Percentiles rank a stretch among this genome's conserved stretches.
phyloP scores from a whole-genome alignment of 306 rosid genomes.

The Gillenia trifoliata region DNA sequence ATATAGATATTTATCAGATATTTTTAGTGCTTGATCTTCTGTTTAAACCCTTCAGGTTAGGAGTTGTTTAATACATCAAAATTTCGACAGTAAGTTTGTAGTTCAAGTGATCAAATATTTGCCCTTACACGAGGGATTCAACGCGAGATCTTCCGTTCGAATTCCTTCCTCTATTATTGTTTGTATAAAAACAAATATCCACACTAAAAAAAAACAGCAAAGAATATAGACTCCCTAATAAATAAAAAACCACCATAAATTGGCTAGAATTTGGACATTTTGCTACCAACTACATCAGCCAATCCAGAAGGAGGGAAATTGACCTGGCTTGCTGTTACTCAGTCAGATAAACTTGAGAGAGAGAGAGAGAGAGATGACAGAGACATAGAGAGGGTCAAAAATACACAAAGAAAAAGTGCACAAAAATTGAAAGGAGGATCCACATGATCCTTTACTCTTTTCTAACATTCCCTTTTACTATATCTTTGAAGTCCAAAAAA shows the following conservation, averaged over 20 bases:
- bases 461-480: constrained; percentile 3
- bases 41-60: background rate
- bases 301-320: background rate
- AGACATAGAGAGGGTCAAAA: constrained; percentile 5
- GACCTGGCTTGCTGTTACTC: background rate
- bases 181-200: background rate
- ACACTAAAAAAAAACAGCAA: background rate
- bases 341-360: background rate
- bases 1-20: background rate
- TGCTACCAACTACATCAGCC: background rate
- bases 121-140: too few relatives aligned
- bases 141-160: too few relatives aligned
- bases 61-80: too few relatives aligned
- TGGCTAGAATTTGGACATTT: background rate
- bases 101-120: too few relatives aligned
- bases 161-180: background rate
- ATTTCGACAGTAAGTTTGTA: too few relatives aligned
- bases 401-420: background rate
- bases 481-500: constrained; percentile 24
- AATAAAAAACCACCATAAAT: background rate
- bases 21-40: background rate
- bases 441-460: background rate
- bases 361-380: background rate
- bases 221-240: background rate
- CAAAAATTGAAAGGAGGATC: constrained; percentile 10